phyloP scores from a whole-genome alignment of 2,329 filamentous ascomycete genomes.

The Colletotrichum cereale region DNA sequence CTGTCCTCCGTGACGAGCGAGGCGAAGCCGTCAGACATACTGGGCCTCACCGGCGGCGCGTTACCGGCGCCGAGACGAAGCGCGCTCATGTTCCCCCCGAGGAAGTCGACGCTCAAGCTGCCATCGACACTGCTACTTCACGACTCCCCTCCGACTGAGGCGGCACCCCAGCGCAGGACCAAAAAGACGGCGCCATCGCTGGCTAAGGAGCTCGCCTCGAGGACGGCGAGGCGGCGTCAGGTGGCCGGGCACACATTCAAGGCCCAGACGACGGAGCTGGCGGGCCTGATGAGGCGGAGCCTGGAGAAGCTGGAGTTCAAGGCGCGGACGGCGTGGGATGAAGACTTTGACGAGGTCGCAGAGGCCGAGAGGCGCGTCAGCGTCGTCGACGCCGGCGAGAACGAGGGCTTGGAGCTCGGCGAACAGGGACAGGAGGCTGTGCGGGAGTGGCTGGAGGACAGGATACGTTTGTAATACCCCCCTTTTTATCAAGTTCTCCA shows the following conservation, averaged over 20 bases:
- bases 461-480: conserved; percentile 34
- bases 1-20: conserved; percentile 41
- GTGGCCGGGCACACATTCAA: conserved; percentile 57
- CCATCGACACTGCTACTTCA: conserved; percentile 64
- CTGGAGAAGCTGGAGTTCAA: conserved; percentile 60
- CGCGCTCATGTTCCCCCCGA: conserved; percentile 62
- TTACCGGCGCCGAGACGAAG: conserved; percentile 54
- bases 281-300: conserved; percentile 61
- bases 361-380: conserved; percentile 56
- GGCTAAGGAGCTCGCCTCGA: conserved; percentile 39
- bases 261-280: conserved; percentile 62
- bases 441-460: conserved; percentile 49
- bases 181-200: conserved; percentile 40
- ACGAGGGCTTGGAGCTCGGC: conserved; percentile 46
- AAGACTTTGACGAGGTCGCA: conserved; percentile 49
- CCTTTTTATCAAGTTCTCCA: not conserved
- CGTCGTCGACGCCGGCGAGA: conserved; percentile 52
- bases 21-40: conserved; percentile 32
- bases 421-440: conserved; percentile 46
- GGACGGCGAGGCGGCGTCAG: conserved; percentile 26
- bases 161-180: conserved; percentile 8
- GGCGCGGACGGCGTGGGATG: conserved; percentile 57
- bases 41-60: conserved; percentile 6
- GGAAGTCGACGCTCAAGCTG: conserved; percentile 60
- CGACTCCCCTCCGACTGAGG: conserved; percentile 48